Base-by-base conservation (phyloP, 306 rosid species). In the Cicer arietinum region DNA sequence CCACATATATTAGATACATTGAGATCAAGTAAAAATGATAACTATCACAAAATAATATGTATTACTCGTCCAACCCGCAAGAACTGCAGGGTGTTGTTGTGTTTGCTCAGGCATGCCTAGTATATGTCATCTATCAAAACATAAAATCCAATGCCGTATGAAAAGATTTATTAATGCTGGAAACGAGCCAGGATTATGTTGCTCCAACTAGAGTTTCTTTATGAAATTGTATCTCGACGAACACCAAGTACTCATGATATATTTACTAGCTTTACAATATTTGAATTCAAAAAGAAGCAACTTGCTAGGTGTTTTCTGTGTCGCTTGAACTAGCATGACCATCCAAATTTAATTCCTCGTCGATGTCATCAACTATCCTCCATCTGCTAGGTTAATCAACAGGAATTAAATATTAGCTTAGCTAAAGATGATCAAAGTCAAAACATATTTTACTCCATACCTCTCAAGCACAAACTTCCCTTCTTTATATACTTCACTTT, bases 391-490 rank as follows among this genome's bases (percentile, higher is more conserved):
- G 68, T 68, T 41, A 54, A 77, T 71, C 25, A 54, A 62, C 17
- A 54, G 13, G 40, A 53, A n/a, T 47, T 20, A 50, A 78, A 37
- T 61, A 45, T 68, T 66, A 50, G 42, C 52, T 57, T 30, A 54
- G 54, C 54, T 77, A 42, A 47, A 71, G 20, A 74, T 67, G 41
- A 52, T 48, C 58, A 14, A 74, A 30, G 39, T 69, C 9, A 47
- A 56, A 46, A 40, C 17, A 37, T 52, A 41, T 60, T 77, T 79
- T 41, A 62, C 67, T 18, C 42, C 52, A 46, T 75, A 78, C 97
- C 93, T 88, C 85, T 91, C 94, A 4, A 93, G 93, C 72, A 93
- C 91, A 85, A 88, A 91, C 76, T 89, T 91, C 77, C 96, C 97
- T 79, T 91, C 97, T 88, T 88, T 89, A 89, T 86, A 89, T 16